Base-by-base conservation (phyloP, 2,329 filamentous ascomycete genomes). In the Coniella vitis region DNA sequence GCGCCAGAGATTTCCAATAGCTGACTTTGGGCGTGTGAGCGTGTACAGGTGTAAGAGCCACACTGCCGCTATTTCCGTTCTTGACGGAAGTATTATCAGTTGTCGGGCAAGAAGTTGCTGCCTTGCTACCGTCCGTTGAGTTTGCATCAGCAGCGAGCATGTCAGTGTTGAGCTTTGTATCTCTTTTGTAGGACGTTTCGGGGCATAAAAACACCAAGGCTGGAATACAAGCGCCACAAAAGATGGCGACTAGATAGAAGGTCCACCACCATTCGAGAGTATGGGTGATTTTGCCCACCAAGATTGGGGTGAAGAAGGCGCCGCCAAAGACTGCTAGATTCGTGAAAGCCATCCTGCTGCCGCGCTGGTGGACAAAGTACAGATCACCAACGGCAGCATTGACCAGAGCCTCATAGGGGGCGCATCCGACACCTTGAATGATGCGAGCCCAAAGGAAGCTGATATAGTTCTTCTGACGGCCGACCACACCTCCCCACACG, bases 361-460 rank as follows among this genome's bases (percentile, higher is more conserved):
- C 90, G 45, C 87, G 78, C 72, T 88, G 74, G 73, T 91, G 91
- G 21, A 96, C 89, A 65, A 84, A 93, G 67, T 91, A 96, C 45
- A 97, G 64, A 64, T 97, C 91, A 36, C 90, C 91, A 7, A 96
- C 87, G 42, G 82, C 84, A 1, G 88, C 88, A 65, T 95, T 95
- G 50, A 96, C 84, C 20, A 96, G 71, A 1, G 87, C 87, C 67
- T 97, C 91, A 56, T 93, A 96, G 0, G 91, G 90, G 8, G 90
- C 90, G 16, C 90, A 75, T 0, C 86, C 90, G 38, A 96, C 76
- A 17, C 91, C 91, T 65, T 96, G 91, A 49, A 95, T 79, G 45
- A 95, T 78, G 12, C 91, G 76, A 12, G 91, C 85, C 68, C 82
- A 87, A 4, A 93, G 62, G 52, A 96, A 72, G 60, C 81, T 87